Percentiles rank a stretch among this genome's conserved stretches.
phyloP scores from a whole-genome alignment of 73 alveolate genomes.

The Tetrahymena thermophila region DNA sequence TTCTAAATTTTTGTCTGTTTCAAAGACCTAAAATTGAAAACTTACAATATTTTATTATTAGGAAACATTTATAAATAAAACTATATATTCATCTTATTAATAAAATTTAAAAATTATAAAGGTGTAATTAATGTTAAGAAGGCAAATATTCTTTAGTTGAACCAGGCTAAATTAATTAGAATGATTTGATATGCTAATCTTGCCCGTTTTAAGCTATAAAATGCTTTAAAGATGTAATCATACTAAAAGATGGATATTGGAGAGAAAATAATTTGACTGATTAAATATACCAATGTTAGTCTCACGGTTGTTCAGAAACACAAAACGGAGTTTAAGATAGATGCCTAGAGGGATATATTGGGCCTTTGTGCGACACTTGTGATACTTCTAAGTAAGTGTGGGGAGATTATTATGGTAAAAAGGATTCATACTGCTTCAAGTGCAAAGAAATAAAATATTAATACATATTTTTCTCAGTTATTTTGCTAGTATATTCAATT shows the following conservation, averaged over 20 bases:
- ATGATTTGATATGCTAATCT: neutral
- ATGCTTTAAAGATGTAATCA: neutral
- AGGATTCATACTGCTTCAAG: neutral
- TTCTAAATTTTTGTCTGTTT: too few species aligned
- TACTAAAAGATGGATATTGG: neutral
- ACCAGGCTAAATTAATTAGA: neutral
- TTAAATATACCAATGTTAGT: neutral
- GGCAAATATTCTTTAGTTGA: neutral
- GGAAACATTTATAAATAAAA: too few species aligned
- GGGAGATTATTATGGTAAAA: neutral
- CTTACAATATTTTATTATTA: too few species aligned
- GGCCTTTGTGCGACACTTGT: neutral
- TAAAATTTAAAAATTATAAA: neutral
- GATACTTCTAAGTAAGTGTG: neutral
- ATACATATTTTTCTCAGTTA: neutral
- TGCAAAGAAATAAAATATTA: neutral
- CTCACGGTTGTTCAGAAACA: neutral
- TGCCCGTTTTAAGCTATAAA: neutral
- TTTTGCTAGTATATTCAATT: neutral
- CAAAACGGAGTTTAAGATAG: neutral
- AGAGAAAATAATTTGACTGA: neutral
- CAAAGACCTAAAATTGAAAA: too few species aligned
- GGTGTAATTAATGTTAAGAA: neutral
- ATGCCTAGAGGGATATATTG: neutral
- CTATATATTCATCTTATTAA: too few species aligned